phyloP scores from a whole-genome alignment of 2,329 filamentous ascomycete species.

The Coleophoma eucalyptorum region DNA sequence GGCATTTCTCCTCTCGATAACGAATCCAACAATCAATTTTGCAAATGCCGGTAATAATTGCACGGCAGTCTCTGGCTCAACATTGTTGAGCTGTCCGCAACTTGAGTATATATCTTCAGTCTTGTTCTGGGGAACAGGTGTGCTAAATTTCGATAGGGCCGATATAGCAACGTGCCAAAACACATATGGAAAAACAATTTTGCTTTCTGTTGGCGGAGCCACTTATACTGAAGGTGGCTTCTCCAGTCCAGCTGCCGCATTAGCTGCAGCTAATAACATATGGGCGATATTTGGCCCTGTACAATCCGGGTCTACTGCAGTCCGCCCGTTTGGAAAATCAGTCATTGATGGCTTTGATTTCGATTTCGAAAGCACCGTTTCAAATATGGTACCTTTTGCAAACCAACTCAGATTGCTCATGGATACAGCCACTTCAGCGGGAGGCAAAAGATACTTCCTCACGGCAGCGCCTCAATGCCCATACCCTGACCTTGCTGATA shows the following conservation, averaged over 20 bases:
- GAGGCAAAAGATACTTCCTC: slow-evolving; percentile 51
- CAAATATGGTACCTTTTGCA: slow-evolving; percentile 60
- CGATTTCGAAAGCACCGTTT: slow-evolving; percentile 60
- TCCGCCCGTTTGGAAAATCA: slow-evolving; percentile 64
- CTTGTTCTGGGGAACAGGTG: neutral
- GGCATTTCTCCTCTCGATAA: slow-evolving; percentile 58
- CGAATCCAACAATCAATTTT: slow-evolving; percentile 55
- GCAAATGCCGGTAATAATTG: slow-evolving; percentile 61
- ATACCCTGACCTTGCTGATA: slow-evolving; percentile 58
- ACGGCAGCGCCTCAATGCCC: slow-evolving; percentile 66
- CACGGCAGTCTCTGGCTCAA: slow-evolving; percentile 52
- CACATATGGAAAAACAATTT: slow-evolving; percentile 61
- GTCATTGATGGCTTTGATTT: slow-evolving; percentile 74
- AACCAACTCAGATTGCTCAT: slow-evolving; percentile 51
- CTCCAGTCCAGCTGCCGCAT: slow-evolving; percentile 44
- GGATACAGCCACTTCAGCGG: slow-evolving; percentile 35
- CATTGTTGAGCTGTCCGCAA: slow-evolving; percentile 57
- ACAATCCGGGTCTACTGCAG: slow-evolving; percentile 34
- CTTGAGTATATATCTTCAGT: slow-evolving; percentile 50
- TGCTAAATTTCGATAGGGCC: neutral
- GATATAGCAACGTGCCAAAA: slow-evolving; percentile 59
- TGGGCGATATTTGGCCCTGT: slow-evolving; percentile 70
- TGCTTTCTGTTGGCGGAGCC: slow-evolving; percentile 68
- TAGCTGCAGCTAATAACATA: slow-evolving; percentile 54
- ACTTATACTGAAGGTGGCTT: slow-evolving; percentile 69